A percentile compares a stretch with the other conserved stretches of the same genome.
phyloP scores from a whole-genome alignment of 2,329 filamentous ascomycete species.

The Camillea tinctor region DNA sequence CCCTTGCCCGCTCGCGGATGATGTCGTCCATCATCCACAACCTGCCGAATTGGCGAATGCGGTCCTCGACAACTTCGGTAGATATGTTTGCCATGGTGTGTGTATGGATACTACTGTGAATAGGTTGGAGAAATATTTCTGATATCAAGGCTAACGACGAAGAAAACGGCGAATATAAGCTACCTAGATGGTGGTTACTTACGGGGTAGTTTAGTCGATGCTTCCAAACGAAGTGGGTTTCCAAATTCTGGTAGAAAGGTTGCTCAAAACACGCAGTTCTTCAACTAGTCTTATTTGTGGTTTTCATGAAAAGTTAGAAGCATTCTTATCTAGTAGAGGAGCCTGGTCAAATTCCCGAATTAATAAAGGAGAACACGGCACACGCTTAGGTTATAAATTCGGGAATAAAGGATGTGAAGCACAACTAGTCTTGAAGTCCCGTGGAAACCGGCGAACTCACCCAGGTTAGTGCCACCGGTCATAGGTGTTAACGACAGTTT shows the following conservation, averaged over 20 bases:
- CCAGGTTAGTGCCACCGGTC: too few species aligned
- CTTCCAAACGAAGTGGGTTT: neutral
- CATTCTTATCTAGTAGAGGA: neutral
- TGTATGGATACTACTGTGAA: neutral
- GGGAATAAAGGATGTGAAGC: neutral
- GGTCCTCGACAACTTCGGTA: slow-evolving; percentile 25
- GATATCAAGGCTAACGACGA: neutral
- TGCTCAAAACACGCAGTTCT: neutral
- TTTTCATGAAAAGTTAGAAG: neutral
- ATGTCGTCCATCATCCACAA: slow-evolving; percentile 42
- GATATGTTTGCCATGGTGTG: slow-evolving; percentile 29
- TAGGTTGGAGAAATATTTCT: neutral
- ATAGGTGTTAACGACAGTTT: neutral
- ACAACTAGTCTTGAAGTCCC: neutral
- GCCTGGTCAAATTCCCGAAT: neutral
- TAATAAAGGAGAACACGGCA: neutral
- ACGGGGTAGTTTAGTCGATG: neutral
- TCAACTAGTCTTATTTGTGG: neutral
- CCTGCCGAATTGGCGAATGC: slow-evolving; percentile 35
- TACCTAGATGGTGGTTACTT: neutral
- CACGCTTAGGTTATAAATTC: neutral
- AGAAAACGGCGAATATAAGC: neutral
- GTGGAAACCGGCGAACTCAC: neutral
- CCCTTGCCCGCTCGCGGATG: slow-evolving; percentile 37
- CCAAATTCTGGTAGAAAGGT: neutral